A percentile compares a stretch with the other conserved stretches of the same genome.
phyloP scores from a whole-genome alignment of 1,284 basidiomycete genomes.

The Sanghuangporus weigelae region DNA sequence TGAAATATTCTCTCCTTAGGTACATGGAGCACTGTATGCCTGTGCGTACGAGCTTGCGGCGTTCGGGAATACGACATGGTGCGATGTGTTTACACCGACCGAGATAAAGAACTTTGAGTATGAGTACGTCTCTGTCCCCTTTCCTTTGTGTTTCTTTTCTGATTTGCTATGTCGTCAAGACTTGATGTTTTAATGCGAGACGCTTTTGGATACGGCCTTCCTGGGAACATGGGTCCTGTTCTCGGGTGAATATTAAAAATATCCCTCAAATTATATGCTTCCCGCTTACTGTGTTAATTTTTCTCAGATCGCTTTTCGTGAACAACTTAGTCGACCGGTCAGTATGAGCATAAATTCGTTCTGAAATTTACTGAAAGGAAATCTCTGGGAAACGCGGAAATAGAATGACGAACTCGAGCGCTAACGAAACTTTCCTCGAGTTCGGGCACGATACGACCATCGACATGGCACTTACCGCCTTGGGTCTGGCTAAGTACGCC shows the following conservation, averaged over 20 bases:
- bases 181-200: slow-evolving; percentile 43
- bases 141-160: background rate
- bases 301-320: slow-evolving; percentile 35
- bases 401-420: slow-evolving; percentile 36
- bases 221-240: slow-evolving; percentile 32
- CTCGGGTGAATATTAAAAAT: slow-evolving; percentile 20
- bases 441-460: slow-evolving; percentile 48
- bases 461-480: slow-evolving; percentile 37
- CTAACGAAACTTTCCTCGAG: slow-evolving; percentile 36
- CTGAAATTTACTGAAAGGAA: background rate
- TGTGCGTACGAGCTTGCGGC: slow-evolving; percentile 42
- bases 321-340: slow-evolving; percentile 39
- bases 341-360: slow-evolving; percentile 7
- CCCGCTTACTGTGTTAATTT: background rate
- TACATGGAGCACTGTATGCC: slow-evolving; percentile 41
- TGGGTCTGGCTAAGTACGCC: slow-evolving; percentile 36
- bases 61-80: slow-evolving; percentile 36
- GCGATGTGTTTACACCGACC: slow-evolving; percentile 31
- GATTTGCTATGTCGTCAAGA: slow-evolving; percentile 28
- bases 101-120: slow-evolving; percentile 39
- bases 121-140: slow-evolving; percentile 14
- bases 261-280: background rate
- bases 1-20: slow-evolving; percentile 3
- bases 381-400: too few species aligned
- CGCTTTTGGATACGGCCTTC: slow-evolving; percentile 40